Conservation (phyloP, 345 rosid genomes). For the Gossypium rotundifolium region DNA sequence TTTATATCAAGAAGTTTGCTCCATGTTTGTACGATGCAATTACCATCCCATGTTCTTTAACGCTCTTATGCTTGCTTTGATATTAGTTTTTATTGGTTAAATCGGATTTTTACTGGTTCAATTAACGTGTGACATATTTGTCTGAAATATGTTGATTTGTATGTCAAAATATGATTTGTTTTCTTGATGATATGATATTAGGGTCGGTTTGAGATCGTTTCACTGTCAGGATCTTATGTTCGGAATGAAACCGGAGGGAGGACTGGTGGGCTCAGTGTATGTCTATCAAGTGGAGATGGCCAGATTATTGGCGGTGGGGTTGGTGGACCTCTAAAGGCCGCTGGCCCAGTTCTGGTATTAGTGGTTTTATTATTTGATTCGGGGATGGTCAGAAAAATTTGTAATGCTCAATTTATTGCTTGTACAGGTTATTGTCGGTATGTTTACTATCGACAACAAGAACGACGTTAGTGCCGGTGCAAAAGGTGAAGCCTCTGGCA, state of each 20-base stretch:
- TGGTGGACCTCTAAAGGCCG: conserved; percentile 76
- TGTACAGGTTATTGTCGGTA: conserved; percentile 62
- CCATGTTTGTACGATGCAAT: background rate
- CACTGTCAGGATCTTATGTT: conserved; percentile 78
- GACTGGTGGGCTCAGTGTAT: conserved; percentile 83
- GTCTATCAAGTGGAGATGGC: conserved; percentile 63
- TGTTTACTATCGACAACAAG: conserved; percentile 49
- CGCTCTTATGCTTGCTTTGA: background rate
- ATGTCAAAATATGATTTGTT: background rate
- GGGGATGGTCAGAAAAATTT: background rate
- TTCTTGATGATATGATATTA: conserved; percentile 24
- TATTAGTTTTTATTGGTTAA: background rate
- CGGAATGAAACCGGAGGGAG: conserved; percentile 67
- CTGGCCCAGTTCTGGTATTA: conserved; percentile 85
- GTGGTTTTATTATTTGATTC: background rate
- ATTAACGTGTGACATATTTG: background rate
- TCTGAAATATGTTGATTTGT: background rate
- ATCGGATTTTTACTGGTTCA: background rate
- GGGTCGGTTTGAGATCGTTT: conserved; percentile 86
- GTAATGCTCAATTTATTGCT: background rate
- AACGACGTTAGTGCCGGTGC: conserved; percentile 33
- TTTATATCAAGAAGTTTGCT: background rate
- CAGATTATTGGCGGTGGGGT: conserved; percentile 88
- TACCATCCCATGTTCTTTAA: background rate
- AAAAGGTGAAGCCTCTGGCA: conserved; percentile 44